Conservation (phyloP, 192 early-diverging fungal genomes). For the Backusella luteola region DNA sequence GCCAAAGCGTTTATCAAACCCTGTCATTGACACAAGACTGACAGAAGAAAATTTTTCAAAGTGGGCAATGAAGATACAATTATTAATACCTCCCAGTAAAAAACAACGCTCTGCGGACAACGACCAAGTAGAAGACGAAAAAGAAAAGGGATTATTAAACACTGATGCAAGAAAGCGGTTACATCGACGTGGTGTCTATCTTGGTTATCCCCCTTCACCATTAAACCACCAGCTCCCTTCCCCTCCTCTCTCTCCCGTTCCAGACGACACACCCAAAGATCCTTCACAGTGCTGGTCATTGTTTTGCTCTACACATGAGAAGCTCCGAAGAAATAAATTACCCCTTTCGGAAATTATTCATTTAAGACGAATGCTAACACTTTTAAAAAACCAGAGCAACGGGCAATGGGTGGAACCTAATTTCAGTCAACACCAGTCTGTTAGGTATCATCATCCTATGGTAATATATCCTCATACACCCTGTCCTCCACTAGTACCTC, state of each 20-base stretch:
- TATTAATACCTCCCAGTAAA: background rate
- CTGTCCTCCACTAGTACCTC: background rate
- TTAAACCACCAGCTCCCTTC: background rate
- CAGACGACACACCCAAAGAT: background rate
- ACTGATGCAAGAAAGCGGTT: background rate
- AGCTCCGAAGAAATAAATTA: slow-evolving; percentile 2
- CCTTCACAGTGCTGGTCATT: background rate
- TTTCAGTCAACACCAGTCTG: background rate
- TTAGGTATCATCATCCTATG: background rate
- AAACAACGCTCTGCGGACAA: background rate
- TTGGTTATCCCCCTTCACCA: background rate
- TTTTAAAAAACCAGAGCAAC: background rate
- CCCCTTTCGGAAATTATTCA: slow-evolving; percentile 3
- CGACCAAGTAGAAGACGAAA: background rate
- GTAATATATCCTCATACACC: background rate
- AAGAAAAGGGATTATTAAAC: background rate
- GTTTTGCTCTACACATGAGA: background rate
- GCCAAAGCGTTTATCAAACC: background rate
- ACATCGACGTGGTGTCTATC: background rate
- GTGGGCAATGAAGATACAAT: background rate
- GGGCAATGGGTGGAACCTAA: background rate
- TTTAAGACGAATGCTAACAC: background rate
- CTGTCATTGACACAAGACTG: background rate
- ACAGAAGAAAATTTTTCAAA: background rate
- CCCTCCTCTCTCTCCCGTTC: background rate